Conservation (phyloP, 108 stramenopile genomes). For the Mediolabrus comicus region DNA sequence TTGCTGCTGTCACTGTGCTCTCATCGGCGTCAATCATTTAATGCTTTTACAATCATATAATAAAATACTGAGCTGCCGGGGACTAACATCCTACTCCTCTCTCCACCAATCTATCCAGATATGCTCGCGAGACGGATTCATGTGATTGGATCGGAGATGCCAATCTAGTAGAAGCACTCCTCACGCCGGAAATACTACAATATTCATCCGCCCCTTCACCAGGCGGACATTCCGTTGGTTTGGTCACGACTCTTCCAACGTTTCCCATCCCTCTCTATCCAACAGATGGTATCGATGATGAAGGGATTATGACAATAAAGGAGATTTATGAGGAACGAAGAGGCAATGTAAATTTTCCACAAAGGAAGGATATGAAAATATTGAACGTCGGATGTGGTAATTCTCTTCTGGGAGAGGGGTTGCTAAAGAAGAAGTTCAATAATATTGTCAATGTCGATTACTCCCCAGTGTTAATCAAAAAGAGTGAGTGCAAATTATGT, state of each 20-base stretch:
- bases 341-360: conserved; percentile 42
- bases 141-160: conserved; percentile 35
- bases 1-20: not conserved
- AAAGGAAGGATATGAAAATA: conserved; percentile 49
- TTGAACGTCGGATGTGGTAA: conserved; percentile 69
- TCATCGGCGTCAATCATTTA: no score
- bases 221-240: conserved; percentile 15
- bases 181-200: conserved; percentile 20
- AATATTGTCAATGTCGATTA: conserved; percentile 76
- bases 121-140: conserved; percentile 16
- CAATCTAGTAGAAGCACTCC: conserved; percentile 15
- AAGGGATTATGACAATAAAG: conserved; percentile 6
- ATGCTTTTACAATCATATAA: no score
- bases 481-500: conserved; percentile 38
- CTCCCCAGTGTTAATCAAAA: conserved; percentile 68
- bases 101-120: not conserved
- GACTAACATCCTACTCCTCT: not conserved
- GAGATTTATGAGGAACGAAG: conserved; percentile 3
- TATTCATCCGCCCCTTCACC: conserved; percentile 14
- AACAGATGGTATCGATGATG: not conserved
- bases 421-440: conserved; percentile 66
- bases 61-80: no score
- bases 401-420: conserved; percentile 59
- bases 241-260: conserved; percentile 6
- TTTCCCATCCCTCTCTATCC: not conserved